Evolutionary conservation across 352 stramenopile species (phyloP), one percentile per base, ranked within the genome.

Genomic region (Phytophthora agathidicida): DNA sequence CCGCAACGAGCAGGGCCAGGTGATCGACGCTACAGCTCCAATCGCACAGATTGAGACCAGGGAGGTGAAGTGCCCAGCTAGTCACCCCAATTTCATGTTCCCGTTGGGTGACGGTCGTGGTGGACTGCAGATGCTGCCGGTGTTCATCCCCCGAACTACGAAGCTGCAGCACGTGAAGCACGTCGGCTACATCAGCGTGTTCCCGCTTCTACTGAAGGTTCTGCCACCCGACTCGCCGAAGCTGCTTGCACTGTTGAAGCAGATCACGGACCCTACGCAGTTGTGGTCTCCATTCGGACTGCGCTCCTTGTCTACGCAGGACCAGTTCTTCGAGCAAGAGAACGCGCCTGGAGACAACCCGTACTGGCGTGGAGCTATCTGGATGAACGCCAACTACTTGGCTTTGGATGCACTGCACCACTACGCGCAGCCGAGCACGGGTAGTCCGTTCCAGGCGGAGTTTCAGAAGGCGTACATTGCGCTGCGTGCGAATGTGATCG

Each of bases 341-440:
- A 98, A 98, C 35, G 85, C 89, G 5, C 80, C 87, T n/a, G 88
- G 90, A 4, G 90, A 98, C 60, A 90, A 91, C 31, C 90, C 91
- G 24, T 97, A 97, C 72, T 98, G 94, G 94, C 83, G 94, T 43
- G 94, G 94, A 31, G 80, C 93, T 31, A 97, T 98, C 53, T 98
- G 94, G 94, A 93, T 98, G 48, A 97, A 97, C 58, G 64, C 89
- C 13, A 98, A 98, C 72, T 98, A 96, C 62, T 70, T 98, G 22
- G 89, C 89, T 42, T 55, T 98, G 24, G 72, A 83, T 60, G 86
- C 89, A 19, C 72, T 97, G 23, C 73, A 96, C 46, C 54, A 93
- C 62, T 97, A 96, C 49, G 75, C 72, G 16, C 43, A 80, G 17
- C 58, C 65, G 1, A 61, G 44, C 10, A 75, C 61, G 4, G 58